phyloP scores from a whole-genome alignment of 1,284 basidiomycete species.

The Papiliotrema terrestris region DNA sequence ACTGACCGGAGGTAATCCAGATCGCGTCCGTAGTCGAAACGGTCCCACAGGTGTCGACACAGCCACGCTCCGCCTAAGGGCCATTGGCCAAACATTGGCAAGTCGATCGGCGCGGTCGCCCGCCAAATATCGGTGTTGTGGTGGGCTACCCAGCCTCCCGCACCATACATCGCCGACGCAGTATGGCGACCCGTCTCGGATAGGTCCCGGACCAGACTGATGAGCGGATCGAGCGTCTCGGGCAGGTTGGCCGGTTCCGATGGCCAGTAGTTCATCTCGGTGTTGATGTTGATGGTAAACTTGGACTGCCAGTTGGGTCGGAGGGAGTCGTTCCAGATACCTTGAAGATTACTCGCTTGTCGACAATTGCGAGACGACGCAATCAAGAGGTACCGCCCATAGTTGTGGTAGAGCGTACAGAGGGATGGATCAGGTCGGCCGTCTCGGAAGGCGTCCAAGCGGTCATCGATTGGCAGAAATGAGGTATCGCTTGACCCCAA shows the following conservation, averaged over 20 bases:
- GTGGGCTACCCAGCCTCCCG: constrained; percentile 9
- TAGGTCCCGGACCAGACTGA: constrained; percentile 5
- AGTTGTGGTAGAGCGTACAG: constrained; percentile 8
- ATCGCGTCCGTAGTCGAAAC: constrained; percentile 6
- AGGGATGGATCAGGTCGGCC: constrained; percentile 4
- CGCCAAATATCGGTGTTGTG: constrained; percentile 12
- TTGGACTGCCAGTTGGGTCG: constrained; percentile 8
- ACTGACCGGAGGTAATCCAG: not conserved
- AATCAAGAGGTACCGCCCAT: constrained; percentile 12
- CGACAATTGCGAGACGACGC: constrained; percentile 3
- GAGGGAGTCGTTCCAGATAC: constrained; percentile 11
- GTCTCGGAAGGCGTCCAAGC: not conserved
- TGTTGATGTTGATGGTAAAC: constrained; percentile 16
- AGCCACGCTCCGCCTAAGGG: constrained; percentile 10
- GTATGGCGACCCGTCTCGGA: constrained; percentile 1
- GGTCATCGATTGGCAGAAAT: not conserved
- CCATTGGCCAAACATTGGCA: constrained; percentile 7
- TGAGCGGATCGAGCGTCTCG: constrained; percentile 4
- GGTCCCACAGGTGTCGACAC: constrained; percentile 6
- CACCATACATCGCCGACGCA: constrained; percentile 7
- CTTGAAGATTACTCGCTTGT: constrained; percentile 11
- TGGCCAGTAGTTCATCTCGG: constrained; percentile 16
- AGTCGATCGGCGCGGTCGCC: constrained; percentile 2
- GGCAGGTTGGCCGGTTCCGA: constrained; percentile 1
- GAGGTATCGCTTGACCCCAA: not conserved